Evolutionary conservation across 2,329 filamentous ascomycete species (phyloP).

Genomic region (Cladosporium sp.): DNA sequence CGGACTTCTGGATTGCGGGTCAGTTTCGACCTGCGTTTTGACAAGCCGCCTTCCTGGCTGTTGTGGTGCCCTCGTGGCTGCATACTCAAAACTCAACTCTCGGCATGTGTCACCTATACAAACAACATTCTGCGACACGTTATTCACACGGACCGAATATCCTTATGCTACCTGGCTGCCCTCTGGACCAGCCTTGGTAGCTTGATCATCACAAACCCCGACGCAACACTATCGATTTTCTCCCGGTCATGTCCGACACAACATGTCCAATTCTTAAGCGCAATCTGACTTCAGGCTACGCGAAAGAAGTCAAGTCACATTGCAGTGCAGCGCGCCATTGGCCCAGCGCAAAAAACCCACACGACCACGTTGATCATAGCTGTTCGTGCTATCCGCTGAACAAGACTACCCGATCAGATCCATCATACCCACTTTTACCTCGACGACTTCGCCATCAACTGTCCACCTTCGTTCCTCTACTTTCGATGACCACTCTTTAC

Average conservation of each 20-base stretch:
- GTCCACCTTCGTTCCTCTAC: neutral
- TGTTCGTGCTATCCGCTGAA: constrained; percentile 19
- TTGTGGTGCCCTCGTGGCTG: neutral
- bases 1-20: constrained; percentile 26
- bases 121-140: neutral
- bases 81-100: neutral
- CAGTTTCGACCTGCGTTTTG: constrained; percentile 20
- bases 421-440: neutral
- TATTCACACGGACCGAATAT: constrained; percentile 2
- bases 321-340: constrained; percentile 20
- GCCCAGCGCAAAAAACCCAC: constrained; percentile 17
- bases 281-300: constrained; percentile 23
- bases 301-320: constrained; percentile 14
- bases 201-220: neutral
- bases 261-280: constrained; percentile 20
- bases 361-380: constrained; percentile 35
- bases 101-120: constrained; percentile 5
- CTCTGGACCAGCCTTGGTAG: neutral
- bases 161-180: neutral
- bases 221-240: constrained; percentile 8
- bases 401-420: constrained; percentile 34
- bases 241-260: constrained; percentile 26
- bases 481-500: neutral
- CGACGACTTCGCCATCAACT: neutral
- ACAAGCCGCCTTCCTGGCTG: constrained; percentile 18